Evolutionary conservation across 1,284 basidiomycete genomes (phyloP).

Genomic region (Marasmius oreades): DNA sequence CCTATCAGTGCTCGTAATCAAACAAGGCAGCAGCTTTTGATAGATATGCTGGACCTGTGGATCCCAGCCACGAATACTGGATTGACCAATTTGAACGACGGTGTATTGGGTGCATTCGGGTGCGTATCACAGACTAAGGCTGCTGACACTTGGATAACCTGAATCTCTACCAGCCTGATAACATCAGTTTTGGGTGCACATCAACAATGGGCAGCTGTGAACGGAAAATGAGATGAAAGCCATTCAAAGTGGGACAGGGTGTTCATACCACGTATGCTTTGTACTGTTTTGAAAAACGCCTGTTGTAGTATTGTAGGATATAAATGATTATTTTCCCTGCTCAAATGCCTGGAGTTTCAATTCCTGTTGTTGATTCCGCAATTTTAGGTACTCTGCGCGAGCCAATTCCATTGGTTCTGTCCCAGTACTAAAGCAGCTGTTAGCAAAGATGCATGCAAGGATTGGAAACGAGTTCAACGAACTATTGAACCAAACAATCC

Average conservation of each 20-base stretch:
- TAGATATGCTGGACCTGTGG: constrained; percentile 84
- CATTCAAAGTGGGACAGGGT: too few relatives aligned
- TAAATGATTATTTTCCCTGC: background rate
- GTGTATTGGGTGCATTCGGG: constrained; percentile 82
- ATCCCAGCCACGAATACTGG: constrained; percentile 86
- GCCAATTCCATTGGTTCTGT: constrained; percentile 71
- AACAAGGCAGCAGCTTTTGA: constrained; percentile 73
- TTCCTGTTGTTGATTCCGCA: constrained; percentile 46
- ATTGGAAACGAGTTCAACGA: constrained; percentile 27
- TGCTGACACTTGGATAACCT: background rate
- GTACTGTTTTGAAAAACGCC: background rate
- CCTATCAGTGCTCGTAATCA: constrained; percentile 59
- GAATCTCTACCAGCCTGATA: constrained; percentile 38
- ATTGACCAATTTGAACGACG: constrained; percentile 82
- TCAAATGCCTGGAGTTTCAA: constrained; percentile 19
- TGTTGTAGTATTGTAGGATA: constrained; percentile 6
- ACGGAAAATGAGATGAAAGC: constrained; percentile 35
- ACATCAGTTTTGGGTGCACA: constrained; percentile 56
- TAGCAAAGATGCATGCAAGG: constrained; percentile 4
- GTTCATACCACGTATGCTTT: too few relatives aligned
- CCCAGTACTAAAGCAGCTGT: constrained; percentile 48
- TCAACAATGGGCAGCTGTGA: constrained; percentile 52
- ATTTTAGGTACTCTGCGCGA: constrained; percentile 67
- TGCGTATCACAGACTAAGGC: constrained; percentile 29
- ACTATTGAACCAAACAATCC: constrained; percentile 82